These are phyloP conservation scores for Vaccinium darrowii DNA, from an alignment of 148 eudicot genomes.

Conservation along the genomic window DNA sequence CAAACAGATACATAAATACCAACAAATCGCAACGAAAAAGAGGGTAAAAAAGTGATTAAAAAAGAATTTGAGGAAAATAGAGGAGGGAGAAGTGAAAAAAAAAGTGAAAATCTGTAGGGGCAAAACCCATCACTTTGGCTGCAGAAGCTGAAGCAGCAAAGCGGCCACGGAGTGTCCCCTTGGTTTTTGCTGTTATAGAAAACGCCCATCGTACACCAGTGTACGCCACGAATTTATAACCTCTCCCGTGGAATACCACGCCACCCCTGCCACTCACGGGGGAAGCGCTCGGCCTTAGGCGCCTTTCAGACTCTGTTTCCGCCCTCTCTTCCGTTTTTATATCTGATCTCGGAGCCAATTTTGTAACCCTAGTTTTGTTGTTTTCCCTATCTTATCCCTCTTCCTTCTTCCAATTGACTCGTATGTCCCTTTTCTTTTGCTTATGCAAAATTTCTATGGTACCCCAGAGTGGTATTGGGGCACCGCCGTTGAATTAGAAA, in stretches of 20 bases:
- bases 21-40: too few species aligned
- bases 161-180: constrained; percentile 30
- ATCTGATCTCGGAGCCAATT: background rate
- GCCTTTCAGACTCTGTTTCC: background rate
- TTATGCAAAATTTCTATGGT: too few species aligned
- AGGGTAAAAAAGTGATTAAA: too few species aligned
- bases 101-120: constrained; percentile 19
- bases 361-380: background rate
- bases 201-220: constrained; percentile 28
- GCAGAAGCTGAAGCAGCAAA: constrained; percentile 27
- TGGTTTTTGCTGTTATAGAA: constrained; percentile 12
- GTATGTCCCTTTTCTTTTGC: background rate
- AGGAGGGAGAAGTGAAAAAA: too few species aligned
- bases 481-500: too few species aligned
- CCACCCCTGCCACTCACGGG: constrained; percentile 35
- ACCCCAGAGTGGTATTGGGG: too few species aligned
- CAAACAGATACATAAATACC: too few species aligned
- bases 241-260: constrained; percentile 38
- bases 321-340: background rate
- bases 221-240: constrained; percentile 37
- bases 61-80: too few species aligned
- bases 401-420: background rate
- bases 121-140: constrained; percentile 20
- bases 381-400: background rate
- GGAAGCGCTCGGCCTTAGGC: constrained; percentile 40